These are phyloP conservation scores for Amanita muscaria DNA, from an alignment of 768 basidiomycete genomes.

Conservation along the genomic window DNA sequence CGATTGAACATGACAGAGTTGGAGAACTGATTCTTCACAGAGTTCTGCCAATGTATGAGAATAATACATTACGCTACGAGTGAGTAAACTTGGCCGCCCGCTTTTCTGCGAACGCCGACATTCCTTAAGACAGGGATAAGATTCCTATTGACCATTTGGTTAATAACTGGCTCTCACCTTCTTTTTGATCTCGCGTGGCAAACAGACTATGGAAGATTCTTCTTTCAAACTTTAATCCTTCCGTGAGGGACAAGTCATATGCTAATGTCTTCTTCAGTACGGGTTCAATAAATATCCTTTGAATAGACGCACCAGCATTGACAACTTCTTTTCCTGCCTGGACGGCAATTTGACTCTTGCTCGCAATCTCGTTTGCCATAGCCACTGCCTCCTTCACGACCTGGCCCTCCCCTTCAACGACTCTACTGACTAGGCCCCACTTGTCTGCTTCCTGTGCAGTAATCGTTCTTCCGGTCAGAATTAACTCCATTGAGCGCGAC, in stretches of 20 bases:
- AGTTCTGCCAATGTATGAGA: slow-evolving; percentile 9
- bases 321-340: slow-evolving; percentile 91
- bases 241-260: slow-evolving; percentile 69
- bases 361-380: slow-evolving; percentile 70
- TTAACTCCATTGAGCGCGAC: slow-evolving; percentile 90
- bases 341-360: slow-evolving; percentile 75
- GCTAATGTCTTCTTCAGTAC: slow-evolving; percentile 32
- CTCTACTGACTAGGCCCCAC: slow-evolving; percentile 83
- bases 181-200: slow-evolving; percentile 92
- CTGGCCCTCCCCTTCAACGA: slow-evolving; percentile 71
- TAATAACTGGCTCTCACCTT: slow-evolving; percentile 46
- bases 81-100: slow-evolving; percentile 79
- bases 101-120: slow-evolving; percentile 93
- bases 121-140: slow-evolving; percentile 43
- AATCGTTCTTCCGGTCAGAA: slow-evolving; percentile 80
- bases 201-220: slow-evolving; percentile 88
- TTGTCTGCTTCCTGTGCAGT: slow-evolving; percentile 72
- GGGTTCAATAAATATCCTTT: background rate
- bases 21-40: no score
- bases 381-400: slow-evolving; percentile 84
- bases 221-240: slow-evolving; percentile 83
- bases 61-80: slow-evolving; percentile 18
- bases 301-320: slow-evolving; percentile 57
- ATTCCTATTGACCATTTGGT: slow-evolving; percentile 6
- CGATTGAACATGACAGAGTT: no score